phyloP scores from a whole-genome alignment of 768 basidiomycete species.

The Dioszegia hungarica region DNA sequence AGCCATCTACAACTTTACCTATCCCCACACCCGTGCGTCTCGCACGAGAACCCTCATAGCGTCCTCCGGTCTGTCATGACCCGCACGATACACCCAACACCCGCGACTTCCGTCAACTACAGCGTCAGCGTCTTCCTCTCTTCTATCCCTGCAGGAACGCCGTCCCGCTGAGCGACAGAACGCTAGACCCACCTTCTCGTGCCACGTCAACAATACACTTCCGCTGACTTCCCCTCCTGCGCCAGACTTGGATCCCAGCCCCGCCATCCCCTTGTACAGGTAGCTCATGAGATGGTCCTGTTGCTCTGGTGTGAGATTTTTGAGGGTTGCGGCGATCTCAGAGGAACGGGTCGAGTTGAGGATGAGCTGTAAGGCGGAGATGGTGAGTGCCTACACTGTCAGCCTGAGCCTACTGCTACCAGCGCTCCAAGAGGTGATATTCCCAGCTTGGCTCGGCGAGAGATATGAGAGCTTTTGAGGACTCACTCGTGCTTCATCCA shows the following conservation, averaged over 20 bases:
- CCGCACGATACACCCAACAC: slow-evolving; percentile 90
- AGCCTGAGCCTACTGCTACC: not conserved
- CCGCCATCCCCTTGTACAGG: slow-evolving; percentile 65
- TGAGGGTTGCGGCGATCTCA: slow-evolving; percentile 74
- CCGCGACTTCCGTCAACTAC: slow-evolving; percentile 87
- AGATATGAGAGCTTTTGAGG: too few species aligned
- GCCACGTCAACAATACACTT: slow-evolving; percentile 77
- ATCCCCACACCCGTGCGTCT: too few species aligned
- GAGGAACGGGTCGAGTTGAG: slow-evolving; percentile 89
- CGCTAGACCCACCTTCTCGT: slow-evolving; percentile 72
- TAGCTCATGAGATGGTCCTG: slow-evolving; percentile 92
- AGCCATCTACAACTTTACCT: too few species aligned
- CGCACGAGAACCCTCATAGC: too few species aligned
- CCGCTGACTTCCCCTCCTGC: slow-evolving; percentile 60
- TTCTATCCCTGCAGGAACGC: not conserved
- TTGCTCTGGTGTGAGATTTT: slow-evolving; percentile 53
- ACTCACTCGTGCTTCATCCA: slow-evolving; percentile 83
- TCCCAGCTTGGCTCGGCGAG: too few species aligned
- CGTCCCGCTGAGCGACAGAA: not conserved
- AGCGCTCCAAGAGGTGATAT: too few species aligned
- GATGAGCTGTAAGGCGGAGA: slow-evolving; percentile 76
- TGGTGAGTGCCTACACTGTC: slow-evolving; percentile 62
- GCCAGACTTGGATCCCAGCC: slow-evolving; percentile 58
- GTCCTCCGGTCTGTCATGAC: slow-evolving; percentile 66
- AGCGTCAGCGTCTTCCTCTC: not conserved